Percentiles rank a stretch among this genome's conserved stretches.
These are phyloP conservation scores for Lepiota venenata DNA, from an alignment of 768 basidiomycete species.

Conservation along the genomic window DNA sequence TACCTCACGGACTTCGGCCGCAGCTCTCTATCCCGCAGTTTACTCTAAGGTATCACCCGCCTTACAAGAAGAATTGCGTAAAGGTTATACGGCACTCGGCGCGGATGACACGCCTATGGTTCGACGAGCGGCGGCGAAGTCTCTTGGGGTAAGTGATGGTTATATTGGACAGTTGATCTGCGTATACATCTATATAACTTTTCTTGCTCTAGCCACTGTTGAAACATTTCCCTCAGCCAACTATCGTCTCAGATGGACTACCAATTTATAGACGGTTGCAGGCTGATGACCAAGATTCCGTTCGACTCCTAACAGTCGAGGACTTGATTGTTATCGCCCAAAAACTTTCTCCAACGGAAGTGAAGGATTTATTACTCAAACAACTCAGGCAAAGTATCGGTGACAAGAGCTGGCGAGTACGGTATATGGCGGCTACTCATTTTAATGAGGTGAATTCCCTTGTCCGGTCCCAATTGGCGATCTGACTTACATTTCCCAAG, in stretches of 20 bases:
- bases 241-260: constrained; percentile 83
- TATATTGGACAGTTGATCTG: neutral
- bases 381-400: constrained; percentile 85
- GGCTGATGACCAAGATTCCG: constrained; percentile 96
- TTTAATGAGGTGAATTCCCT: constrained; percentile 77
- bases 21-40: constrained; percentile 88
- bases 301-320: constrained; percentile 91
- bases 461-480: neutral
- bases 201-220: constrained; percentile 60
- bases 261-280: constrained; percentile 93
- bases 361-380: constrained; percentile 84
- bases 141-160: constrained; percentile 76
- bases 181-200: constrained; percentile 9
- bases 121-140: constrained; percentile 91
- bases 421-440: constrained; percentile 97
- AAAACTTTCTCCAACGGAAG: constrained; percentile 81
- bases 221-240: constrained; percentile 72
- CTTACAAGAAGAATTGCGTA: constrained; percentile 85
- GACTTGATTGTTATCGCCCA: constrained; percentile 92
- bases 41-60: constrained; percentile 74
- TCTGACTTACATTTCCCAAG: constrained; percentile 31
- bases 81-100: constrained; percentile 77
- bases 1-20: constrained; percentile 94
- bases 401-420: constrained; percentile 98
- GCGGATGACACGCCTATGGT: constrained; percentile 99